Evolutionary conservation across 495 filamentous ascomycete genomes (phyloP).

Genomic region (Lasiosphaeria ovina): DNA sequence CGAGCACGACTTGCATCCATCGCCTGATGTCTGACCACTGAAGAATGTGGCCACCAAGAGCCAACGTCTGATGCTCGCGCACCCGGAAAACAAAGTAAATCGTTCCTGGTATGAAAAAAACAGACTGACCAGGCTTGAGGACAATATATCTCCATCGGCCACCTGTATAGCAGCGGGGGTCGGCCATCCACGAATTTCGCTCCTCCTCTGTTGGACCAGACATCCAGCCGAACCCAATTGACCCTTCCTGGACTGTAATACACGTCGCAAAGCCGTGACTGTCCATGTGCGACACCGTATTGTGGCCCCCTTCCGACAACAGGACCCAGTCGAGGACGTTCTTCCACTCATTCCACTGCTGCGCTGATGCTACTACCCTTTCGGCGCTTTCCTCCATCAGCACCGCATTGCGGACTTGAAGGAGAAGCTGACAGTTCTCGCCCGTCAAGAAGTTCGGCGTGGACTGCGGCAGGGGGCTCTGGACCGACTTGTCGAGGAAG

Average conservation of each 20-base stretch:
- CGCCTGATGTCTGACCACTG: constrained; percentile 23
- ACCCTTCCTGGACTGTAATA: constrained; percentile 21
- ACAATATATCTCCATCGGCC: constrained; percentile 33
- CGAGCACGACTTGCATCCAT: constrained; percentile 19
- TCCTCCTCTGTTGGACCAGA: constrained; percentile 26
- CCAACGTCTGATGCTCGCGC: constrained; percentile 18
- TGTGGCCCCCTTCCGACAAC: constrained; percentile 20
- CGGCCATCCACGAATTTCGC: constrained; percentile 21
- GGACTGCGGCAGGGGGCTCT: constrained; percentile 13
- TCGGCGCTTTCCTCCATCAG: constrained; percentile 12
- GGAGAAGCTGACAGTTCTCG: background rate
- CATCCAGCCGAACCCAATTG: constrained; percentile 32
- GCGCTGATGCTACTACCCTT: constrained; percentile 2
- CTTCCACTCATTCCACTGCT: constrained; percentile 16
- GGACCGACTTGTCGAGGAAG: no score
- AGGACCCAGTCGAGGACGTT: constrained; percentile 16
- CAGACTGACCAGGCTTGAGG: constrained; percentile 28
- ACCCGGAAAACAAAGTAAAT: constrained; percentile 37
- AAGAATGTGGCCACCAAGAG: constrained; percentile 23
- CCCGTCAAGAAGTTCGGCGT: constrained; percentile 17
- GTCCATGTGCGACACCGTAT: constrained; percentile 19
- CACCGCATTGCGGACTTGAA: constrained; percentile 1
- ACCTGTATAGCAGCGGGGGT: constrained; percentile 19
- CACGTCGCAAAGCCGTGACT: constrained; percentile 19
- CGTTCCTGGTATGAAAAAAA: constrained; percentile 34